Base-by-base conservation (phyloP, 208 protist species). In the Wallacemonas collosoma region DNA sequence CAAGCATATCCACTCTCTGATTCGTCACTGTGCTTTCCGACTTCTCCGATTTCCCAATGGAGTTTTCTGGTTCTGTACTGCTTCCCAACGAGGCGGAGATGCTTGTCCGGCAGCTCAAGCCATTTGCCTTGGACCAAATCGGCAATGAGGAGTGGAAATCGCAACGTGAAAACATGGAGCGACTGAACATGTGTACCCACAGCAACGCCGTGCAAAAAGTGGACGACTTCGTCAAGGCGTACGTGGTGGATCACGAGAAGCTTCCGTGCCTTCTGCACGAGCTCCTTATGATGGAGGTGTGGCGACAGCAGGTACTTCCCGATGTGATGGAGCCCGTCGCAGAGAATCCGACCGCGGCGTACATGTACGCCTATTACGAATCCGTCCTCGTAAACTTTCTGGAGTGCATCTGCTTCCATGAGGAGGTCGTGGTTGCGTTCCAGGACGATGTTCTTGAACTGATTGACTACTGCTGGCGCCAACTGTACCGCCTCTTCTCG, bases 101-200 rank as follows among this genome's bases (percentile, higher is more conserved):
- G 53, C 41, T 86, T 57, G 76, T 96, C 12, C 83, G 84, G 1
- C 79, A 94, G 57, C 81, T 96, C 61, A 79, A 85, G 39, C 64
- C 83, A 36, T 86, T 96, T 54, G 39, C 82, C 0, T 60, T 97
- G 2, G 74, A 76, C 39, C 73, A 93, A 40, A 76, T 97, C 4
- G 91, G 89, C 17, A 88, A 78, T 2, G 68, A 79, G 15, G 80
- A 79, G 51, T 97, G 94, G 94, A 95, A 96, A 64, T 58, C 74
- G 15, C 91, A 97, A 64, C 89, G 91, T 2, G 82, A 87, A 68
- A 73, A 75, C 8, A 61, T 96, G 15, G 91, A 97, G 73, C 77
- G 82, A 8, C 85, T 97, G 26, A 97, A 97, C 81, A 95, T 94
- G 85, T 95, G 89, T 66, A 87, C 87, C 41, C 94, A 97, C 82